phyloP scores from a whole-genome alignment of 352 stramenopile genomes.

The Salisapilia sapeloensis region DNA sequence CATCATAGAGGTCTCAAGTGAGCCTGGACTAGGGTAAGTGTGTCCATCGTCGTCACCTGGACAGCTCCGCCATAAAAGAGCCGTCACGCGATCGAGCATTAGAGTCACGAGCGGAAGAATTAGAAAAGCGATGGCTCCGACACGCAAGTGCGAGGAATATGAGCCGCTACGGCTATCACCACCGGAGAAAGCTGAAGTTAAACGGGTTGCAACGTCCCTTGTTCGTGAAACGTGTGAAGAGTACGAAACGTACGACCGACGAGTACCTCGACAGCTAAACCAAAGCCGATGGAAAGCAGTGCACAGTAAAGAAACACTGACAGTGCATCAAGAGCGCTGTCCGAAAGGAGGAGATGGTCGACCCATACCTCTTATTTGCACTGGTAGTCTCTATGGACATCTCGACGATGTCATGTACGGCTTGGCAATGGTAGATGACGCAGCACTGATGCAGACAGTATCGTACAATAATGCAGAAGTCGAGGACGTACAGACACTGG shows the following conservation, averaged over 20 bases:
- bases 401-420: slow-evolving; percentile 51
- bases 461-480: slow-evolving; percentile 14
- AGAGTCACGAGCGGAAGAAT: too few relatives aligned
- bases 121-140: too few relatives aligned
- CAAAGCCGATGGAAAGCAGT: slow-evolving; percentile 10
- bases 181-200: too few relatives aligned
- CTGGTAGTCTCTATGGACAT: slow-evolving; percentile 19
- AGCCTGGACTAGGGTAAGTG: too few relatives aligned
- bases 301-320: slow-evolving; percentile 9
- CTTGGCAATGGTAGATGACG: slow-evolving; percentile 20
- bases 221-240: slow-evolving; percentile 9
- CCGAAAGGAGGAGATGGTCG: too few relatives aligned
- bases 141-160: too few relatives aligned
- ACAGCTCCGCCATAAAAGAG: too few relatives aligned
- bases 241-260: slow-evolving; percentile 11
- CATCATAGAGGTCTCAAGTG: too few relatives aligned
- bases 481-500: slow-evolving; percentile 23
- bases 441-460: slow-evolving; percentile 29
- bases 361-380: slow-evolving; percentile 5
- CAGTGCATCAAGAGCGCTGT: slow-evolving; percentile 4
- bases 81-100: too few relatives aligned
- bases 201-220: too few relatives aligned
- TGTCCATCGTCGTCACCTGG: too few relatives aligned
- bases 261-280: slow-evolving; percentile 9
- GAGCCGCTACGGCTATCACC: too few relatives aligned